These are phyloP conservation scores for Spirogloea muscicola DNA, from an alignment of 139 green algal genomes.

Conservation along the genomic window DNA sequence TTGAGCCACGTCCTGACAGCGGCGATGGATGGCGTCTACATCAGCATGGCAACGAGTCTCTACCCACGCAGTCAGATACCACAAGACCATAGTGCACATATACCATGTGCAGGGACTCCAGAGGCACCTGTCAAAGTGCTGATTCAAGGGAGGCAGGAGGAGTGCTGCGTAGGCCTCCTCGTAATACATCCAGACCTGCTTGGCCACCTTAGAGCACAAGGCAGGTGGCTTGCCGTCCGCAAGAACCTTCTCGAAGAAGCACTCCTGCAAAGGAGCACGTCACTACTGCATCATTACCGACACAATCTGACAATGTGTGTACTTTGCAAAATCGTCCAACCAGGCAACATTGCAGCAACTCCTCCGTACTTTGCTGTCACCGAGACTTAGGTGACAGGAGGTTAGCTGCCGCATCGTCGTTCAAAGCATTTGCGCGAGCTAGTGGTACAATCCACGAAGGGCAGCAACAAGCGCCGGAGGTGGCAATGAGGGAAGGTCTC, in stretches of 20 bases:
- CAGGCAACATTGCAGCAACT: no score
- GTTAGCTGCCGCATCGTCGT: no score
- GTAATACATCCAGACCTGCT: conserved; percentile 59
- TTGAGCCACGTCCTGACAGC: conserved; percentile 35
- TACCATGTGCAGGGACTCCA: no score
- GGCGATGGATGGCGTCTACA: background rate
- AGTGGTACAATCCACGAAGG: background rate
- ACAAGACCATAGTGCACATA: no score
- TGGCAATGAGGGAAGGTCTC: background rate
- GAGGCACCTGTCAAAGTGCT: conserved; percentile 41
- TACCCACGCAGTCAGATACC: no score
- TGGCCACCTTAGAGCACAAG: conserved; percentile 68
- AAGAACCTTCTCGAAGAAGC: conserved; percentile 79
- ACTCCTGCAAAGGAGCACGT: conserved; percentile 83
- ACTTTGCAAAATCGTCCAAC: no score
- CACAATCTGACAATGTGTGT: no score
- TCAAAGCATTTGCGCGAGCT: no score
- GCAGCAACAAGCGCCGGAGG: background rate
- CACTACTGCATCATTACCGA: background rate
- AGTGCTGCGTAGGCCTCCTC: conserved; percentile 46
- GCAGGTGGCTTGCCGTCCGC: conserved; percentile 68
- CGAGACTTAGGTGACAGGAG: no score
- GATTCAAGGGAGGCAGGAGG: conserved; percentile 32
- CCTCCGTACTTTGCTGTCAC: no score
- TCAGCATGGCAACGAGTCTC: no score